phyloP scores from a whole-genome alignment of 495 filamentous ascomycete genomes.

The Penicillium antarcticum region DNA sequence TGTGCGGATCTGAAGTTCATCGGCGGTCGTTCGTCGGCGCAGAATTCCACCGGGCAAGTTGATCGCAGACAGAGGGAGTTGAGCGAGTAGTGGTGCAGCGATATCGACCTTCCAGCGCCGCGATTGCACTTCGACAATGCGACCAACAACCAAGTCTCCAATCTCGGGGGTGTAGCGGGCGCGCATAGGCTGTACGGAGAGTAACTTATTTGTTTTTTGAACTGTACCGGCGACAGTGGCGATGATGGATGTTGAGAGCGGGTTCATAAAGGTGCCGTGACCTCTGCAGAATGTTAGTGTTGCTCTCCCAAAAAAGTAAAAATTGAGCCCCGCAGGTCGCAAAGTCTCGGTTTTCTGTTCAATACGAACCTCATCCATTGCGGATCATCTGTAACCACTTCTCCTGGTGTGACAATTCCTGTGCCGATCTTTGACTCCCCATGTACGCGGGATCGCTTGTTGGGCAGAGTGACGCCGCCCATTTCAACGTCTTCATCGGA shows the following conservation, averaged over 20 bases:
- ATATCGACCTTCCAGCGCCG: constrained; percentile 94
- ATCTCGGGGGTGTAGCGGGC: constrained; percentile 96
- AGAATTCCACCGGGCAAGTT: constrained; percentile 94
- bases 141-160: constrained; percentile 89
- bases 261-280: constrained; percentile 72
- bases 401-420: constrained; percentile 81
- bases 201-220: constrained; percentile 90
- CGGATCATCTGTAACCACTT: constrained; percentile 81
- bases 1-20: constrained; percentile 90
- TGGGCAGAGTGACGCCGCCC: constrained; percentile 32
- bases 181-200: constrained; percentile 82
- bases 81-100: constrained; percentile 74
- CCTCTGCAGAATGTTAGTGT: constrained; percentile 49
- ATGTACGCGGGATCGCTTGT: constrained; percentile 37
- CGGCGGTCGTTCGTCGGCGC: constrained; percentile 83
- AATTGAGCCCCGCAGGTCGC: background rate
- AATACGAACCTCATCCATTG: constrained; percentile 87
- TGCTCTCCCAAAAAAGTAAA: background rate
- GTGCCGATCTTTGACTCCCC: constrained; percentile 26
- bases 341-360: background rate
- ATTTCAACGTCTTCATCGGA: constrained; percentile 63
- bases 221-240: constrained; percentile 86
- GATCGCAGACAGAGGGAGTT: constrained; percentile 80
- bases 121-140: constrained; percentile 87
- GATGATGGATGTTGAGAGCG: constrained; percentile 63